Conservation (phyloP, 2,329 filamentous ascomycete genomes). For the Aspergillus texensis region DNA sequence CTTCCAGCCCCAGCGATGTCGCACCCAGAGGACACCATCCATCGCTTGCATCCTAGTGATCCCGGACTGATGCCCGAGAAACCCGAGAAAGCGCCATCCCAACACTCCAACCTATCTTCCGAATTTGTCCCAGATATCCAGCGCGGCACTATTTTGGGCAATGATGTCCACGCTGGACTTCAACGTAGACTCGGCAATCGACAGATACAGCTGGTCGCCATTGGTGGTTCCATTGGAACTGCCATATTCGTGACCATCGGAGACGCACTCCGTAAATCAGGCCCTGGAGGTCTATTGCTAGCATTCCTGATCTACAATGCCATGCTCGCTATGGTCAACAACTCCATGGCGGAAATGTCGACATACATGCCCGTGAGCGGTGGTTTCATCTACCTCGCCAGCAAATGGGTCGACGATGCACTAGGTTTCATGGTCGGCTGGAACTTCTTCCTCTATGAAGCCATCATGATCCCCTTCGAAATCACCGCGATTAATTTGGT, state of each 20-base stretch:
- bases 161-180: constrained; percentile 5
- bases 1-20: not conserved
- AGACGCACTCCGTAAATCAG: constrained; percentile 39
- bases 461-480: constrained; percentile 44
- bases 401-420: constrained; percentile 50
- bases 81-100: not conserved
- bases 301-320: constrained; percentile 36
- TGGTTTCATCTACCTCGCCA: constrained; percentile 45
- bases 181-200: constrained; percentile 21
- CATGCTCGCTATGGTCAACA: constrained; percentile 41
- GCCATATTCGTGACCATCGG: constrained; percentile 45
- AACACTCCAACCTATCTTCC: not conserved
- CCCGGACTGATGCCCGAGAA: not conserved
- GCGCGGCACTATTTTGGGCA: not conserved
- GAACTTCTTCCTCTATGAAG: constrained; percentile 53
- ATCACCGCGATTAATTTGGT: constrained; percentile 47
- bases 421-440: constrained; percentile 49
- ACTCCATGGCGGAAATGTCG: constrained; percentile 50
- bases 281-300: constrained; percentile 42
- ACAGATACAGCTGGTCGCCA: constrained; percentile 36
- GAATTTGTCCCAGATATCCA: not conserved
- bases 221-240: constrained; percentile 45
- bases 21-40: not conserved
- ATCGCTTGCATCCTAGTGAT: not conserved
- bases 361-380: constrained; percentile 46